Evolutionary conservation across 306 rosid species (phyloP).

Genomic region (Biancaea sappan): DNA sequence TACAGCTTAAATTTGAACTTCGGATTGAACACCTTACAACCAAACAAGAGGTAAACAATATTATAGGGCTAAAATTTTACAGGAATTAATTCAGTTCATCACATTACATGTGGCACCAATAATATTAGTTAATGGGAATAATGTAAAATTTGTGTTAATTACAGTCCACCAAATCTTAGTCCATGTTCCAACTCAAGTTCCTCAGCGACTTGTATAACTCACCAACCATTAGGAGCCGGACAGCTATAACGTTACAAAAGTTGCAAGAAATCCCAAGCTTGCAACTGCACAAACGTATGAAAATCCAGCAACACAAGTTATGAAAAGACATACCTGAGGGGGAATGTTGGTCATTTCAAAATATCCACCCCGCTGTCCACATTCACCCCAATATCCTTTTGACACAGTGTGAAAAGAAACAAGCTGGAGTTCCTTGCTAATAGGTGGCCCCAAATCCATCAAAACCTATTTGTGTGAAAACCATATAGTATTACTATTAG

Average conservation of each 20-base stretch:
- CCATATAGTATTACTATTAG: conserved; percentile 16
- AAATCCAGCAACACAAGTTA: conserved; percentile 15
- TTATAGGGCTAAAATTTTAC: neutral
- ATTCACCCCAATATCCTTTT: conserved; percentile 98
- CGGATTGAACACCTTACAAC: too few species aligned
- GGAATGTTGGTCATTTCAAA: conserved; percentile 97
- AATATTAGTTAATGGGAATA: neutral
- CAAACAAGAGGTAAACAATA: neutral
- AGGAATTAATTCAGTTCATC: neutral
- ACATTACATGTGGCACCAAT: neutral
- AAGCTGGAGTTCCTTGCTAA: conserved; percentile 88
- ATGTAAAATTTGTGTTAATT: conserved; percentile 1
- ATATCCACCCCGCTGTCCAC: conserved; percentile 99
- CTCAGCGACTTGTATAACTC: conserved; percentile 1
- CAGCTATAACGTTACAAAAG: neutral
- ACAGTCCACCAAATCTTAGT: neutral
- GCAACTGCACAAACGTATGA: conserved; percentile 22
- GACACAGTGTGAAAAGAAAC: conserved; percentile 90
- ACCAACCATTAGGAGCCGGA: neutral
- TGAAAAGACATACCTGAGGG: conserved; percentile 67
- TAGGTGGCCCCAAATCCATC: conserved; percentile 77
- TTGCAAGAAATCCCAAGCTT: conserved; percentile 23
- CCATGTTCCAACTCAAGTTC: conserved; percentile 1
- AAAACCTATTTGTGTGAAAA: conserved; percentile 55
- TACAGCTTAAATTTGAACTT: too few species aligned